These are phyloP conservation scores for Arctium minus DNA, from an alignment of 129 eudicot genomes.

Conservation along the genomic window DNA sequence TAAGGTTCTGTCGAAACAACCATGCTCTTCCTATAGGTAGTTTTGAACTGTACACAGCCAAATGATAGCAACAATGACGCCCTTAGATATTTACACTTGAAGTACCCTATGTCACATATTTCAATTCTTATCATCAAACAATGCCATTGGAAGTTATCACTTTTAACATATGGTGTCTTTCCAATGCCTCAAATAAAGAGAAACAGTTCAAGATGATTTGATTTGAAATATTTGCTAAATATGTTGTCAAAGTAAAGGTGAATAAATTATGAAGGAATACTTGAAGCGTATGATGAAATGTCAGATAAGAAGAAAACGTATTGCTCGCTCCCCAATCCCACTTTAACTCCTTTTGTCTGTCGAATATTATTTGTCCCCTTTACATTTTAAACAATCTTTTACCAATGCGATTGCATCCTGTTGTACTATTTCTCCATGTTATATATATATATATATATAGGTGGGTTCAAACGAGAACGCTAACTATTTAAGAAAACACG, in stretches of 20 bases:
- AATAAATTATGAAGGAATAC: neutral
- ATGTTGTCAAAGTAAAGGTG: neutral
- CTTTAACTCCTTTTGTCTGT: neutral
- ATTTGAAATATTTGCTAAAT: neutral
- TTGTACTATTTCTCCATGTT: neutral
- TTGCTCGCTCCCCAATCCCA: neutral
- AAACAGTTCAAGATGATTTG: neutral
- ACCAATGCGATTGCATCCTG: neutral
- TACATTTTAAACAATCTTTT: conserved; percentile 11
- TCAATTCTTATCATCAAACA: neutral
- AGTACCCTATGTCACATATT: neutral
- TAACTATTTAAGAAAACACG: too few relatives aligned
- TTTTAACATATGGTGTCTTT: neutral
- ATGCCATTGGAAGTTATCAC: neutral
- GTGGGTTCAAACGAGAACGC: too few relatives aligned
- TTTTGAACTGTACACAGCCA: neutral
- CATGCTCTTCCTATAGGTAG: neutral
- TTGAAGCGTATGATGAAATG: neutral
- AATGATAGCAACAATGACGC: neutral
- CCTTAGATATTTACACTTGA: neutral
- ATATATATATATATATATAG: too few relatives aligned
- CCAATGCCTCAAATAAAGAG: neutral
- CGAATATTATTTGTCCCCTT: neutral
- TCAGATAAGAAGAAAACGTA: neutral
- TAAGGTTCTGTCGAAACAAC: neutral